These are phyloP conservation scores for Neurospora sp. DNA, from an alignment of 2,329 filamentous ascomycete genomes.

Conservation along the genomic window DNA sequence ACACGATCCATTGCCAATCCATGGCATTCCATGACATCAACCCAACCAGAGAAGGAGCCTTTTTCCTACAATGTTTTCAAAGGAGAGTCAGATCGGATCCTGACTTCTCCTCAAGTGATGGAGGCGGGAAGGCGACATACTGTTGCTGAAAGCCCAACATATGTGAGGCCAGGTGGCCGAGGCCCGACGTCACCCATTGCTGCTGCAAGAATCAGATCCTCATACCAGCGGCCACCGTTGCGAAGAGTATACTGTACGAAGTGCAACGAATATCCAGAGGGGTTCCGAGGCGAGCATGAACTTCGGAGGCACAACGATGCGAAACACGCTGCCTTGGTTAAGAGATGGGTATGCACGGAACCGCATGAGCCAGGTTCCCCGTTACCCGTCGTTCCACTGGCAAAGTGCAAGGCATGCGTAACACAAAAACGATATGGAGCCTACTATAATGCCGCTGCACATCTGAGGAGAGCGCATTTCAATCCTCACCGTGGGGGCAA, in stretches of 20 bases:
- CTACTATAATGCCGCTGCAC: constrained; percentile 51
- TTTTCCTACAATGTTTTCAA: constrained; percentile 16
- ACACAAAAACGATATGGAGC: constrained; percentile 48
- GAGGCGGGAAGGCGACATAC: constrained; percentile 33
- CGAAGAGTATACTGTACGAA: constrained; percentile 66
- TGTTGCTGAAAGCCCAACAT: constrained; percentile 35
- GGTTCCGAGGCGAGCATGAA: constrained; percentile 87
- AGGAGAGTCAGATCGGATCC: constrained; percentile 19
- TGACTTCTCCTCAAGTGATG: constrained; percentile 24
- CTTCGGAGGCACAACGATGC: constrained; percentile 57
- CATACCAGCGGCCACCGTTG: constrained; percentile 47
- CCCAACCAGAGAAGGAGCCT: constrained; percentile 20
- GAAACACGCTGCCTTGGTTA: constrained; percentile 45
- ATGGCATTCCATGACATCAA: constrained; percentile 22
- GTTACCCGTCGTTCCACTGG: constrained; percentile 41
- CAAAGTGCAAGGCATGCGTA: constrained; percentile 47
- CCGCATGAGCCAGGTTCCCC: constrained; percentile 32
- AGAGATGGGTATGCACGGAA: constrained; percentile 47
- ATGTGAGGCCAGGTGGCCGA: constrained; percentile 28
- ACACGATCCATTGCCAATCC: constrained; percentile 29
- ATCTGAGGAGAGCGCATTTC: constrained; percentile 47
- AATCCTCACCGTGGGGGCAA: constrained; percentile 46
- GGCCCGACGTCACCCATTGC: constrained; percentile 34
- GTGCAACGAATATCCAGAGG: constrained; percentile 74
- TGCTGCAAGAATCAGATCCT: constrained; percentile 28